phyloP scores from a whole-genome alignment of 148 eudicot genomes.

The Silene uniflora region DNA sequence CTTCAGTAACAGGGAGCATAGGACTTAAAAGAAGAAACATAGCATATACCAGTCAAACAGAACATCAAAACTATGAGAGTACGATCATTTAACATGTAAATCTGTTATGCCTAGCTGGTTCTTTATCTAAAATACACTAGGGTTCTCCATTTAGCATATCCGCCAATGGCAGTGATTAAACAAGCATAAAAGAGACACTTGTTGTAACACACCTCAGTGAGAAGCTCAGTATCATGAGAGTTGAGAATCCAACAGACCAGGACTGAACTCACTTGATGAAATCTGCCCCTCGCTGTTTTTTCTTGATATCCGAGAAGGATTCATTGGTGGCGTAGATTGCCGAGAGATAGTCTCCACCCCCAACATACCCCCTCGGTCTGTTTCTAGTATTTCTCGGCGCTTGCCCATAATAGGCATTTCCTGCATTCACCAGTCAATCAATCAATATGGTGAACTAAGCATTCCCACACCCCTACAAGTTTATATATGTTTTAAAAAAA shows the following conservation, averaged over 20 bases:
- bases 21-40: too few relatives aligned
- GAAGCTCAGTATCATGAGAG: constrained; percentile 63
- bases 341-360: not conserved
- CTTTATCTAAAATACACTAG: too few relatives aligned
- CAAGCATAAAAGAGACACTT: constrained; percentile 1
- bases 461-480: too few relatives aligned
- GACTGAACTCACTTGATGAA: not conserved
- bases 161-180: not conserved
- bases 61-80: too few relatives aligned
- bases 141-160: too few relatives aligned
- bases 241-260: not conserved
- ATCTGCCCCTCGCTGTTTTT: constrained; percentile 52
- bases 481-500: too few relatives aligned
- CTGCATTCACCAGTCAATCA: constrained; percentile 31
- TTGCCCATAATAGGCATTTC: constrained; percentile 74
- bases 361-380: not conserved
- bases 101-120: too few relatives aligned
- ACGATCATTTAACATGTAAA: too few relatives aligned
- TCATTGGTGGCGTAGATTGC: constrained; percentile 56
- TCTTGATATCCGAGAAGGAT: constrained; percentile 42
- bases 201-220: constrained; percentile 58
- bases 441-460: not conserved
- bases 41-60: too few relatives aligned
- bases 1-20: too few relatives aligned
- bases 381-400: constrained; percentile 27